A percentile compares a stretch with the other conserved stretches of the same genome.
These are phyloP conservation scores for Xylariaceae sp. DNA, from an alignment of 2,329 filamentous ascomycete genomes.

Conservation along the genomic window DNA sequence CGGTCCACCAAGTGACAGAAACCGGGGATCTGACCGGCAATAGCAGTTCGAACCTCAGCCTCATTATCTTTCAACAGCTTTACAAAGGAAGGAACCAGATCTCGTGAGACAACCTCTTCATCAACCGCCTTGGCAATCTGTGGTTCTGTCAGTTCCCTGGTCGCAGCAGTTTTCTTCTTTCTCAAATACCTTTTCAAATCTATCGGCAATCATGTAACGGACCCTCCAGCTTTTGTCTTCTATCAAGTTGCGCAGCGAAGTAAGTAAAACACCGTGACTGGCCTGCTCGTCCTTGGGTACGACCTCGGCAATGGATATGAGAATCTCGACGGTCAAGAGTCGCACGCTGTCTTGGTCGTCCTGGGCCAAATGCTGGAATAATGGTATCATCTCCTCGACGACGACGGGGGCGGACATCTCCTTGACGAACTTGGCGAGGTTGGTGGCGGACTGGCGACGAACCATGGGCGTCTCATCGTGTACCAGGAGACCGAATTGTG, in stretches of 20 bases:
- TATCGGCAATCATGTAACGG: constrained; percentile 97
- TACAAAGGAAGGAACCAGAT: constrained; percentile 93
- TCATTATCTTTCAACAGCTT: constrained; percentile 98
- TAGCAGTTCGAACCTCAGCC: constrained; percentile 93
- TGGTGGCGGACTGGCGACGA: constrained; percentile 90
- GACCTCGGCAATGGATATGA: constrained; percentile 94
- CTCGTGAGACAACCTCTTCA: constrained; percentile 89
- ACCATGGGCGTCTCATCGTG: constrained; percentile 99
- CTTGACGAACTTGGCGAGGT: constrained; percentile 95
- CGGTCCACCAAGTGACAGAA: constrained; percentile 90
- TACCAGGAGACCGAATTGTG: constrained; percentile 88
- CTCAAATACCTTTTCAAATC: constrained; percentile 81
- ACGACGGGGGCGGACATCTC: constrained; percentile 89
- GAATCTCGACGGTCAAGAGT: constrained; percentile 89
- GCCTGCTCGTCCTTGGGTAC: constrained; percentile 98
- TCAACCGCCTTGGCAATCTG: constrained; percentile 98
- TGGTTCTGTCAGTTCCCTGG: constrained; percentile 17
- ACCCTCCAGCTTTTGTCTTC: constrained; percentile 99
- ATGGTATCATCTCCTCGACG: constrained; percentile 97
- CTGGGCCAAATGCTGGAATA: constrained; percentile 93
- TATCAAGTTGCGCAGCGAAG: constrained; percentile 86
- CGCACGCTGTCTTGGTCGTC: constrained; percentile 98
- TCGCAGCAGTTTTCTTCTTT: neutral
- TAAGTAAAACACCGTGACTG: constrained; percentile 89
- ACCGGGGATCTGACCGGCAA: constrained; percentile 94